phyloP scores from a whole-genome alignment of 108 stramenopile species.

The Nitzschia inconspicua region DNA sequence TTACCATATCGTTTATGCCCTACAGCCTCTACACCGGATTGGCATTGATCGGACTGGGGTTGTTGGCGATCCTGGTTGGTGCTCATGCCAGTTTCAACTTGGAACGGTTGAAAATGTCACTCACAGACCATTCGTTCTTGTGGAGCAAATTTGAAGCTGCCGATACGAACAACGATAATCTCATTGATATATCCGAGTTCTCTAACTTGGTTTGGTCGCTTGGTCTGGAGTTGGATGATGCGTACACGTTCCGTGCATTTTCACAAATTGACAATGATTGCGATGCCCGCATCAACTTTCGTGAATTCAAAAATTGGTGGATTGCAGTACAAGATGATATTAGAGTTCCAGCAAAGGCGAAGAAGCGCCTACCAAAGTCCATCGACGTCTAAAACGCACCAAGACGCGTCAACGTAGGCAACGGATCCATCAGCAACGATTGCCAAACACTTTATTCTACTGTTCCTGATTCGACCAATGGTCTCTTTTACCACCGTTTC shows the following conservation, averaged over 20 bases:
- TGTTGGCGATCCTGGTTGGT: conserved; percentile 36
- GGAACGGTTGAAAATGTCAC: conserved; percentile 30
- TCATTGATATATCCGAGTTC: conserved; percentile 36
- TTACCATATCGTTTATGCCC: conserved; percentile 21
- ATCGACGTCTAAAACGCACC: no score
- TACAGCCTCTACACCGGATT: conserved; percentile 25
- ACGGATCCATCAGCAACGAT: no score
- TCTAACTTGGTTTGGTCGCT: conserved; percentile 35
- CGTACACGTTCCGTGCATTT: conserved; percentile 44
- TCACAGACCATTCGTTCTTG: conserved; percentile 45
- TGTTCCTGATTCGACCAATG: no score
- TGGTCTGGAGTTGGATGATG: conserved; percentile 52
- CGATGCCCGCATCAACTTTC: conserved; percentile 32
- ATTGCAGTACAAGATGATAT: conserved; percentile 25
- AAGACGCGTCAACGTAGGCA: no score
- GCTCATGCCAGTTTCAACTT: conserved; percentile 29
- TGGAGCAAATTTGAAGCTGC: conserved; percentile 31
- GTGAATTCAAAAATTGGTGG: conserved; percentile 57
- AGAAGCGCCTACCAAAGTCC: no score
- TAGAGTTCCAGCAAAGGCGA: no score
- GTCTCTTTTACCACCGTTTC: no score
- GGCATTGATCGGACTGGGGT: conserved; percentile 27
- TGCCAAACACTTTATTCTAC: no score
- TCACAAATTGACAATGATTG: conserved; percentile 30
- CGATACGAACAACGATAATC: conserved; percentile 44